Base-by-base conservation (phyloP, 768 basidiomycete species). In the Pleurotus salmoneostramineus region DNA sequence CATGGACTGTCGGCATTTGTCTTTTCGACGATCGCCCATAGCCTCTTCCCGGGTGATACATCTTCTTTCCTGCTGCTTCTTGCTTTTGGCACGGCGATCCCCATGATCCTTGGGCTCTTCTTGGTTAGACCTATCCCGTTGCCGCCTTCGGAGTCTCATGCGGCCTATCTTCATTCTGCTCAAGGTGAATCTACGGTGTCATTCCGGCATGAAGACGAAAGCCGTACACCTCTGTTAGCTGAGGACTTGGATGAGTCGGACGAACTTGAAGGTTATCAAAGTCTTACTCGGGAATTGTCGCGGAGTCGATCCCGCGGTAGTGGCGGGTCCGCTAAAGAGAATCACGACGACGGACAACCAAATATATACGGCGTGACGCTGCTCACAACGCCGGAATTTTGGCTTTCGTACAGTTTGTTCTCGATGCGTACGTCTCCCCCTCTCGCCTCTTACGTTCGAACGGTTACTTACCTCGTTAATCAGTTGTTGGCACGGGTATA, bases 1-100 rank as follows among this genome's bases (percentile, higher is more conserved):
- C 94, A 92, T 61, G 94, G 95, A 0, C 82, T 98, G 14, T 94
- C 92, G 0, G 95, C 95, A 0, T 96, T 96, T 76, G 77, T 91
- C 60, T 97, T 95, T 71, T 90, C 91, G 10, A 80, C 85, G 1
- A 72, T 95, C 37, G 85, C 92, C 0, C 86, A 88, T 57, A 65
- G 81, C 0, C 68, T 87, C 45, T 95, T 85, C 64, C 85, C 89
- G 0, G 93, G 91, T 0, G 79, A 94, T 64, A 91, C 89, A 0
- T 88, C 87, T 0, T 80, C 84, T 1, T 89, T 96, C 64, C 71
- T 98, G 1, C 77, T 89, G 0, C 71, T 93, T 3, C 82, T 97
- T 4, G 82, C 87, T 0, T 61, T 93, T 2, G 94, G 94, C 1
- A 94, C 93, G 0, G 77, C 91, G 0, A 63, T 87, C 1, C 90